A percentile compares a stretch with the other conserved stretches of the same genome.
These are phyloP conservation scores for Boletus edulis DNA, from an alignment of 768 basidiomycete species.

Conservation along the genomic window DNA sequence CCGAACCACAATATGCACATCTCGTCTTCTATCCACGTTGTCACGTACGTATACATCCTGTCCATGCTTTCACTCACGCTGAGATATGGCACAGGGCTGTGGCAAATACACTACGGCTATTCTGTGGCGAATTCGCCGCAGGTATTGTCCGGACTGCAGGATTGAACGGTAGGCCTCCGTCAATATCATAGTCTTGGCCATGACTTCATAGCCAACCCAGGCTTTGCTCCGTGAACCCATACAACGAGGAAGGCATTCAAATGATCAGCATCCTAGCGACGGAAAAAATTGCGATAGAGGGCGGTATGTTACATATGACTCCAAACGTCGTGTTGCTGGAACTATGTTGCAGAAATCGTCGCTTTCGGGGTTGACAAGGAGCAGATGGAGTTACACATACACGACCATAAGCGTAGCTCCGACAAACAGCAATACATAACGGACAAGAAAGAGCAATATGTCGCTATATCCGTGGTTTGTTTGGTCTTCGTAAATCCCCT, in stretches of 20 bases:
- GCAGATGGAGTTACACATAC: neutral
- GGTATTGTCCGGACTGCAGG: constrained; percentile 12
- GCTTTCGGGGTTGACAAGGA: neutral
- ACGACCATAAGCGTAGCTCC: neutral
- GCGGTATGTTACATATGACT: neutral
- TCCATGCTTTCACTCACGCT: neutral
- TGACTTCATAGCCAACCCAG: neutral
- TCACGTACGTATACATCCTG: neutral
- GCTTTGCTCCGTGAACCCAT: neutral
- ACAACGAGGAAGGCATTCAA: neutral
- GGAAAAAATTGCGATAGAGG: neutral
- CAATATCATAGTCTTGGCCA: too few relatives aligned
- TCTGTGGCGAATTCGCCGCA: constrained; percentile 13
- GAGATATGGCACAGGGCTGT: constrained; percentile 6
- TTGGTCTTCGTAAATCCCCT: neutral
- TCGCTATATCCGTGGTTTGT: neutral
- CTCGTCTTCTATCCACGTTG: neutral
- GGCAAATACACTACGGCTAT: constrained; percentile 1
- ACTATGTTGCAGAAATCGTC: neutral
- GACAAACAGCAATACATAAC: neutral
- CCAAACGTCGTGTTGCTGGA: neutral
- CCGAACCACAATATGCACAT: neutral
- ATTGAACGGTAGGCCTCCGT: neutral
- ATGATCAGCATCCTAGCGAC: neutral
- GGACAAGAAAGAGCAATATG: neutral